Evolutionary conservation across 2,329 filamentous ascomycete genomes (phyloP).

Genomic region (Immersiporthe knoxdaviesiana): DNA sequence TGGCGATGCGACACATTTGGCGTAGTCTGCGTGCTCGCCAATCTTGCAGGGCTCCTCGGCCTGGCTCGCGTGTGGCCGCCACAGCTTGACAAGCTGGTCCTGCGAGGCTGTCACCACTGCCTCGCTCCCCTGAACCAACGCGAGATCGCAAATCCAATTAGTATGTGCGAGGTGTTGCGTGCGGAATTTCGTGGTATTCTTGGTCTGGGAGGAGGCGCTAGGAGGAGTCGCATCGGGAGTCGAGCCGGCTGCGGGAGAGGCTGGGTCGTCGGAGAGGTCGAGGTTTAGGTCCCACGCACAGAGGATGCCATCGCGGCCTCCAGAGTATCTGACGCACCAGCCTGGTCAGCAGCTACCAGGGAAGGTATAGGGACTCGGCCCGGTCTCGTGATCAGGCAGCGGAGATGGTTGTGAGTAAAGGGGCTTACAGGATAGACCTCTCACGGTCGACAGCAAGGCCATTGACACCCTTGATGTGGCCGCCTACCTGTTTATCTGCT

Average conservation of each 20-base stretch:
- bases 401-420: constrained; percentile 23
- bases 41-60: constrained; percentile 76
- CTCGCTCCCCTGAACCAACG: constrained; percentile 75
- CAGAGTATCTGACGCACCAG: constrained; percentile 73
- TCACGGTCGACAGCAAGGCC: constrained; percentile 84
- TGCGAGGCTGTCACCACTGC: constrained; percentile 88
- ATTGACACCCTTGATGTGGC: constrained; percentile 93
- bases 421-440: constrained; percentile 80
- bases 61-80: constrained; percentile 74
- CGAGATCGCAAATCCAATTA: constrained; percentile 95
- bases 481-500: constrained; percentile 65
- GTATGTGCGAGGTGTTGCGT: constrained; percentile 76
- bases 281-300: constrained; percentile 93
- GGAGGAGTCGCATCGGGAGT: constrained; percentile 35
- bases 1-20: constrained; percentile 88
- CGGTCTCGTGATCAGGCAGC: neutral
- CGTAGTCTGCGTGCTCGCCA: constrained; percentile 92
- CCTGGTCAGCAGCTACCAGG: constrained; percentile 33
- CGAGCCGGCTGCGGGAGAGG: constrained; percentile 33
- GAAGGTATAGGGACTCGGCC: neutral
- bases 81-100: constrained; percentile 91
- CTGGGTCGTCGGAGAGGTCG: constrained; percentile 52
- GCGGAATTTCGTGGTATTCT: constrained; percentile 60
- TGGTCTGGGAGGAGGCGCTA: constrained; percentile 43
- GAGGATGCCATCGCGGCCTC: constrained; percentile 90